Conservation (phyloP, 495 filamentous ascomycete genomes). For the Melanomma pulvis-pyrius region DNA sequence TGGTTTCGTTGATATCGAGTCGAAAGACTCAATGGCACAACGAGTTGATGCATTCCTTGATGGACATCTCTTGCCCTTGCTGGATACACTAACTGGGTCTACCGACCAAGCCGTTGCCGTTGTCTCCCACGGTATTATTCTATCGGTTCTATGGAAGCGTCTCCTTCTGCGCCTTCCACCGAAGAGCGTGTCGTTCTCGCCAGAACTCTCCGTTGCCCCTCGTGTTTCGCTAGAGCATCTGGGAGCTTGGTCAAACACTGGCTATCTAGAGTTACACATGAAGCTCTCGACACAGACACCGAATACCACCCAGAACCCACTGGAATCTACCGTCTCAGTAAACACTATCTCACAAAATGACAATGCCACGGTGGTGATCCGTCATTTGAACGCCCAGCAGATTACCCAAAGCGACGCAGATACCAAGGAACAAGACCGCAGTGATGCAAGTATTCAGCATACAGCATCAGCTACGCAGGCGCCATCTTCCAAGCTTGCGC, state of each 20-base stretch:
- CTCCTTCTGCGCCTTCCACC: conserved; percentile 59
- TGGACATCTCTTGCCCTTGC: conserved; percentile 58
- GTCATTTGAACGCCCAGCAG: neutral
- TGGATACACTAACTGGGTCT: conserved; percentile 45
- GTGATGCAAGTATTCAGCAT: neutral
- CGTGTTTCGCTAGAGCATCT: conserved; percentile 46
- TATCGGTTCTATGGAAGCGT: conserved; percentile 66
- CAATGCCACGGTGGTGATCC: neutral
- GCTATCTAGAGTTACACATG: conserved; percentile 59
- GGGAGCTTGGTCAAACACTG: conserved; percentile 69
- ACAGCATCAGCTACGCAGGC: neutral
- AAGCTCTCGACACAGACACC: neutral
- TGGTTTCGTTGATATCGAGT: conserved; percentile 58
- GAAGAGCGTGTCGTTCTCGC: conserved; percentile 43
- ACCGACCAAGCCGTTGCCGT: conserved; percentile 56
- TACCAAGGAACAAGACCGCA: neutral
- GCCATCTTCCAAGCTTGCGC: conserved; percentile 6
- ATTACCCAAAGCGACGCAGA: neutral
- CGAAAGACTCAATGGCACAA: conserved; percentile 63
- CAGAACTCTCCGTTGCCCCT: conserved; percentile 37
- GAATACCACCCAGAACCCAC: neutral
- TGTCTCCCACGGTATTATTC: conserved; percentile 80
- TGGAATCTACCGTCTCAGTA: neutral
- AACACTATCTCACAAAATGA: conserved; percentile 4
- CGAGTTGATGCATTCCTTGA: conserved; percentile 67